Base-by-base conservation (phyloP, 2,329 filamentous ascomycete genomes). In the Incumbomyces lentus region DNA sequence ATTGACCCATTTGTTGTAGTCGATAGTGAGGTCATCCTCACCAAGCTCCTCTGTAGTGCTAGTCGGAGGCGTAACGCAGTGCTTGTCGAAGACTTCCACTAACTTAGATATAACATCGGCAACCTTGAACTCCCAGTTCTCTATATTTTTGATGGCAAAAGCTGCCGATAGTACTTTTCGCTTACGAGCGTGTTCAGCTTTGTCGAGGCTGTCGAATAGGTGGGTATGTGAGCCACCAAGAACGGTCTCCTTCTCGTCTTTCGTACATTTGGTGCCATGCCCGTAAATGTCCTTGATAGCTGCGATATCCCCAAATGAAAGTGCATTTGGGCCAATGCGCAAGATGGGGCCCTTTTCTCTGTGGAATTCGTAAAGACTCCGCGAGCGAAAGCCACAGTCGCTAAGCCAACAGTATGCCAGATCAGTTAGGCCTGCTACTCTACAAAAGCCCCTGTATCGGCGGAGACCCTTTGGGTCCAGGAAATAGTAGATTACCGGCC, bases 1-100 rank as follows among this genome's bases (percentile, higher is more conserved):
- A 5, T 69, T 57, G 61, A 66, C 73, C 74, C 74, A 79, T 47
- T 75, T 75, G 48, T 66, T 14, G n/a, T 18, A 65, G 0, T 76
- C 59, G 47, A 78, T 63, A 0, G 63, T 47, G 49, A 68, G 64
- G 40, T 78, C 73, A 26, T 26, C 22, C 22, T 26, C 5, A 26
- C 22, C 22, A 26, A 26, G 22, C 22, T 26, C 22, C 22, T 26
- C 8, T 8, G 22, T 8, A 26, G 5, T 26, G 8, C 8, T 26
- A 26, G n/a, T 17, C 6, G 36, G 19, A 4, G 36, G 12, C 19
- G n/a, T 6, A 5, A 14, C 61, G 44, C 62, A 66, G 3, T 53
- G 53, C 39, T 54, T 52, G 51, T 66, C 66, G 30, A 65, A 65
- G 18, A 45, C 36, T 8, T 19, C 26, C 29, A 48, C 38, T 14